Evolutionary conservation across 306 rosid genomes (phyloP).

Genomic region (Sophora flavescens): DNA sequence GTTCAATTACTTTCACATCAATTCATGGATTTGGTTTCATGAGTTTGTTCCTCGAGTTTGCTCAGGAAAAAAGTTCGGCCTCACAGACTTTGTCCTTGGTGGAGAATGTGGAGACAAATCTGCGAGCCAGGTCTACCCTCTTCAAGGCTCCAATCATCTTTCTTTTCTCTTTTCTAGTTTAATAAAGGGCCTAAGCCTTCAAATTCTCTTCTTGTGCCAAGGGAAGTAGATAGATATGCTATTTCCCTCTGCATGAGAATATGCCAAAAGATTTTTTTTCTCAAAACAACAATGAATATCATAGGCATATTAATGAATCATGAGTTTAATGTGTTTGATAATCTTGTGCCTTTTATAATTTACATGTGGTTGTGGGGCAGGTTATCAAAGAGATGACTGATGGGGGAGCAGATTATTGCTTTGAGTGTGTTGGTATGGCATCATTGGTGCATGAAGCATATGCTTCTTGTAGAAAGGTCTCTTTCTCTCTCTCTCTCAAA

Average conservation of each 20-base stretch:
- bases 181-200: background rate
- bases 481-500: background rate
- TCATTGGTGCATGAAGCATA: constrained; percentile 83
- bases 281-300: background rate
- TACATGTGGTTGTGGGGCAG: constrained; percentile 47
- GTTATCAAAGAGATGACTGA: constrained; percentile 66
- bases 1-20: background rate
- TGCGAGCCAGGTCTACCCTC: constrained; percentile 69
- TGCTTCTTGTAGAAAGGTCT: constrained; percentile 77
- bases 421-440: constrained; percentile 82
- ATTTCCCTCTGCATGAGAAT: background rate
- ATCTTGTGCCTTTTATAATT: background rate
- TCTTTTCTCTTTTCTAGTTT: background rate
- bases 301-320: background rate
- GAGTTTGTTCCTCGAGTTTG: constrained; percentile 2
- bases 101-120: constrained; percentile 62
- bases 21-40: constrained; percentile 1
- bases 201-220: constrained; percentile 6
- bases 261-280: background rate
- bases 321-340: background rate
- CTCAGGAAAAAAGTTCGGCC: constrained; percentile 81
- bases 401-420: constrained; percentile 89
- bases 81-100: constrained; percentile 69
- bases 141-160: constrained; percentile 8
- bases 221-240: background rate